These are phyloP conservation scores for Ceratobasidium sp. DNA, from an alignment of 1,284 basidiomycete genomes.

Conservation along the genomic window DNA sequence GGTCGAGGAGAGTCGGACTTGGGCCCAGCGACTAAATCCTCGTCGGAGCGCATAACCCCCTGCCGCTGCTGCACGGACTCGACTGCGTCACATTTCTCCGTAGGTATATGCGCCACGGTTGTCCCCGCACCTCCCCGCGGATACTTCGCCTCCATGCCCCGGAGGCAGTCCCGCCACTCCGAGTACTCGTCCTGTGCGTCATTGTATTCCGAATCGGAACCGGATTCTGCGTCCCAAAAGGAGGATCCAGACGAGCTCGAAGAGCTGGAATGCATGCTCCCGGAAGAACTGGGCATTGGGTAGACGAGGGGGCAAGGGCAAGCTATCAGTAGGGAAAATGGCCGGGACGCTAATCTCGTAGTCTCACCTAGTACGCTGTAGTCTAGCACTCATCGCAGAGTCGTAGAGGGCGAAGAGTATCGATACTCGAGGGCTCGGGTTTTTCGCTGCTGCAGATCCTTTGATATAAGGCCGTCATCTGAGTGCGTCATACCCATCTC, in stretches of 20 bases:
- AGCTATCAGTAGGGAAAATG: background rate
- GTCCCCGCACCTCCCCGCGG: conserved; percentile 21
- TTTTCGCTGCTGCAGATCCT: background rate
- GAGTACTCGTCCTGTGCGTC: conserved; percentile 21
- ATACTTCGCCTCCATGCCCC: conserved; percentile 34
- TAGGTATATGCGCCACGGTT: conserved; percentile 8
- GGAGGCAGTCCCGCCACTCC: conserved; percentile 34
- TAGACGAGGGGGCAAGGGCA: background rate
- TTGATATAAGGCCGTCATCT: conserved; percentile 13
- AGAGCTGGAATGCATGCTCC: conserved; percentile 16
- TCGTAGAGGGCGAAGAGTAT: background rate
- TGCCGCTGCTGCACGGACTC: conserved; percentile 24
- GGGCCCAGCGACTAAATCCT: conserved; percentile 4
- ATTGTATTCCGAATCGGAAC: conserved; percentile 15
- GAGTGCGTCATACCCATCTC: conserved; percentile 22
- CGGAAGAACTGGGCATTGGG: conserved; percentile 18
- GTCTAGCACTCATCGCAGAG: background rate
- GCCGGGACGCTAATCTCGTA: too few relatives aligned
- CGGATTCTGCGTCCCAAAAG: conserved; percentile 13
- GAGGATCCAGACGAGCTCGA: conserved; percentile 25
- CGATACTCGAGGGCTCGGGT: background rate
- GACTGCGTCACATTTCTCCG: conserved; percentile 15
- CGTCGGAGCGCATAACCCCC: conserved; percentile 11
- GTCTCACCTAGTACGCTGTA: conserved; percentile 5
- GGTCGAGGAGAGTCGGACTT: background rate